These are phyloP conservation scores for Microbotryum lychnidis-dioicae DNA, from an alignment of 1,284 basidiomycete genomes.

Conservation along the genomic window DNA sequence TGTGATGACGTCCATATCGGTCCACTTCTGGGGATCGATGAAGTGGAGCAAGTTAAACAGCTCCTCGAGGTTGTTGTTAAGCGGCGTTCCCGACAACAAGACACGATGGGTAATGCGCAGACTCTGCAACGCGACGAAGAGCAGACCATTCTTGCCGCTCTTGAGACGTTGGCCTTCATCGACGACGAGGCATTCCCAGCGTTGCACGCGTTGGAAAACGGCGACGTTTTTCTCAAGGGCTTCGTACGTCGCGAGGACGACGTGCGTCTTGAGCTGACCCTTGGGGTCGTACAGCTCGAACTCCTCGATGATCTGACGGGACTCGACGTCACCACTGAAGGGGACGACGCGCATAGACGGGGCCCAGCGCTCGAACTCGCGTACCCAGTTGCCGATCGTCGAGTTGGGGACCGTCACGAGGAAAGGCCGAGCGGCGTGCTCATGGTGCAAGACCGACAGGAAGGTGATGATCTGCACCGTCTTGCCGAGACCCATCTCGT, in stretches of 20 bases:
- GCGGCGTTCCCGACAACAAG: conserved; percentile 86
- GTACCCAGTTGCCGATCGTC: conserved; percentile 70
- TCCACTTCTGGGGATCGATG: conserved; percentile 51
- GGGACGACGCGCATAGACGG: conserved; percentile 68
- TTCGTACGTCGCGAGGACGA: conserved; percentile 85
- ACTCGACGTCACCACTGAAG: conserved; percentile 42
- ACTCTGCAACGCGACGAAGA: conserved; percentile 75
- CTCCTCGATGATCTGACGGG: conserved; percentile 68
- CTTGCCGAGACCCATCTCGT: conserved; percentile 89
- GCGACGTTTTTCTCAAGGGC: conserved; percentile 47
- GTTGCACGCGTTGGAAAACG: conserved; percentile 68
- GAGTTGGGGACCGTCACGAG: conserved; percentile 91
- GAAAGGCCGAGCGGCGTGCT: conserved; percentile 60
- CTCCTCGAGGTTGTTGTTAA: conserved; percentile 95
- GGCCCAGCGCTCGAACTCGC: conserved; percentile 88
- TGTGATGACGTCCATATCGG: conserved; percentile 57
- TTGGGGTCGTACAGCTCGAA: conserved; percentile 68
- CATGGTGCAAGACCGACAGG: conserved; percentile 63
- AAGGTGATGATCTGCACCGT: conserved; percentile 82
- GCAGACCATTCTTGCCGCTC: conserved; percentile 55
- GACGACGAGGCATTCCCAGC: conserved; percentile 85
- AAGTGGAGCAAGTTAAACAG: conserved; percentile 93
- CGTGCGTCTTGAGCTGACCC: conserved; percentile 44
- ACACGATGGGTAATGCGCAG: conserved; percentile 71
- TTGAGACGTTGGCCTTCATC: conserved; percentile 64